Percentiles rank a stretch among this genome's conserved stretches.
Evolutionary conservation across 495 filamentous ascomycete species (phyloP).

Genomic region (Penicillium bialowiezense): DNA sequence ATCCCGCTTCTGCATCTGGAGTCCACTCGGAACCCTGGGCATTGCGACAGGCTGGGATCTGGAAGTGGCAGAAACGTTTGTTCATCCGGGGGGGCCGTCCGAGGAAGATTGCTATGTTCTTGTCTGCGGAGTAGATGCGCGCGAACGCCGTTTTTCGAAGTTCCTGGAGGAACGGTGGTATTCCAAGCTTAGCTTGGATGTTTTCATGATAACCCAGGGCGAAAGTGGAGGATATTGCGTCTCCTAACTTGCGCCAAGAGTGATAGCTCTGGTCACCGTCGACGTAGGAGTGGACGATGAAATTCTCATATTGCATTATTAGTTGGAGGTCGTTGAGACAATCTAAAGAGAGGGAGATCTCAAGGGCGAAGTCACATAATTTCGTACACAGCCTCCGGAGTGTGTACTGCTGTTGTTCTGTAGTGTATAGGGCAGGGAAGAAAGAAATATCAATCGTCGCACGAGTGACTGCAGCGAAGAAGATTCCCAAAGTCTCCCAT

Average conservation of each 20-base stretch:
- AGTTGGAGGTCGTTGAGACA: constrained; percentile 45
- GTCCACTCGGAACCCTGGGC: constrained; percentile 13
- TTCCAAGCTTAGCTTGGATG: constrained; percentile 23
- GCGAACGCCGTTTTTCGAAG: constrained; percentile 39
- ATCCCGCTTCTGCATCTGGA: constrained; percentile 21
- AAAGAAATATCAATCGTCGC: constrained; percentile 34
- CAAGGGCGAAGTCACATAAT: constrained; percentile 31
- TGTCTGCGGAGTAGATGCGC: constrained; percentile 43
- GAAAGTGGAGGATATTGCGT: constrained; percentile 41
- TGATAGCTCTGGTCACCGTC: constrained; percentile 47
- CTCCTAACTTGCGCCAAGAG: constrained; percentile 41
- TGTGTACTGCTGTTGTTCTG: constrained; percentile 23
- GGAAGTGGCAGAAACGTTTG: constrained; percentile 40
- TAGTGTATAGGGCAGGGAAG: constrained; percentile 31
- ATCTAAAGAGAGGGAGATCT: constrained; percentile 40
- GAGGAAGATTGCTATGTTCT: constrained; percentile 43
- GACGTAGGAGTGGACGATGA: constrained; percentile 43
- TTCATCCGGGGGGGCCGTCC: constrained; percentile 43
- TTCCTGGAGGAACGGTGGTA: constrained; percentile 34
- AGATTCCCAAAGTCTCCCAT: constrained; percentile 43
- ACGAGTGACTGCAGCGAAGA: constrained; percentile 36
- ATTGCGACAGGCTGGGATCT: constrained; percentile 25
- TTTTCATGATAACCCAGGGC: constrained; percentile 45
- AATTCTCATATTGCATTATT: constrained; percentile 45
- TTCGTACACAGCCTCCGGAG: constrained; percentile 28